phyloP scores from a whole-genome alignment of 2,329 filamentous ascomycete genomes.

The Aspergillus carbonarius region DNA sequence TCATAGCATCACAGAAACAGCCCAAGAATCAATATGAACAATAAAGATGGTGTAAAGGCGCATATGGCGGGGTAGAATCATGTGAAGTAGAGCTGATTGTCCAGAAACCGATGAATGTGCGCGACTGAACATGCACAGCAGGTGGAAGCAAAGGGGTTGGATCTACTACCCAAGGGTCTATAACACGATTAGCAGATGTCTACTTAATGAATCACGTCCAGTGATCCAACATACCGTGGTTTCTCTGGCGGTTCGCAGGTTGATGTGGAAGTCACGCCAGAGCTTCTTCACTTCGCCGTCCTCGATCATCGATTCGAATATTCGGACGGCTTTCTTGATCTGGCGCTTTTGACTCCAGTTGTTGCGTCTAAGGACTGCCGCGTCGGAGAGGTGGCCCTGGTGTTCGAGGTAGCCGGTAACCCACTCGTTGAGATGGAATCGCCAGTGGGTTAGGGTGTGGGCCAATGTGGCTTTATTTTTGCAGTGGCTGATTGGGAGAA shows the following conservation, averaged over 20 bases:
- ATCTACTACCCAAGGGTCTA: neutral
- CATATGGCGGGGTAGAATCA: neutral
- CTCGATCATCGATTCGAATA: slow-evolving; percentile 64
- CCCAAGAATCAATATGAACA: neutral
- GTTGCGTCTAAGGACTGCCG: slow-evolving; percentile 61
- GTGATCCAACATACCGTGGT: slow-evolving; percentile 38
- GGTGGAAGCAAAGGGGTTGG: neutral
- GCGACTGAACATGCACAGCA: neutral
- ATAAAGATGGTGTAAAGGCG: neutral
- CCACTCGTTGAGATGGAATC: slow-evolving; percentile 69
- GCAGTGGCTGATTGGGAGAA: slow-evolving; percentile 47
- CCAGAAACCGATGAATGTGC: neutral
- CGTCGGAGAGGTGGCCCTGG: slow-evolving; percentile 58
- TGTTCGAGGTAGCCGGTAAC: slow-evolving; percentile 62
- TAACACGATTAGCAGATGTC: neutral
- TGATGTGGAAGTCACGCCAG: slow-evolving; percentile 65
- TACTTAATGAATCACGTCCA: no score
- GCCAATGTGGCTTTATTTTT: slow-evolving; percentile 66
- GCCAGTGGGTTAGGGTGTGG: slow-evolving; percentile 74
- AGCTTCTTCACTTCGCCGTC: slow-evolving; percentile 60
- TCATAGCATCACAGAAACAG: neutral
- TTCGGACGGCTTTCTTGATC: slow-evolving; percentile 59
- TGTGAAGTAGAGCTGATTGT: neutral
- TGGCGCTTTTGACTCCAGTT: slow-evolving; percentile 60
- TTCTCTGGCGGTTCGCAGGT: slow-evolving; percentile 59